Base-by-base conservation (phyloP, 192 early-diverging fungal species). In the Coemansia sp. region DNA sequence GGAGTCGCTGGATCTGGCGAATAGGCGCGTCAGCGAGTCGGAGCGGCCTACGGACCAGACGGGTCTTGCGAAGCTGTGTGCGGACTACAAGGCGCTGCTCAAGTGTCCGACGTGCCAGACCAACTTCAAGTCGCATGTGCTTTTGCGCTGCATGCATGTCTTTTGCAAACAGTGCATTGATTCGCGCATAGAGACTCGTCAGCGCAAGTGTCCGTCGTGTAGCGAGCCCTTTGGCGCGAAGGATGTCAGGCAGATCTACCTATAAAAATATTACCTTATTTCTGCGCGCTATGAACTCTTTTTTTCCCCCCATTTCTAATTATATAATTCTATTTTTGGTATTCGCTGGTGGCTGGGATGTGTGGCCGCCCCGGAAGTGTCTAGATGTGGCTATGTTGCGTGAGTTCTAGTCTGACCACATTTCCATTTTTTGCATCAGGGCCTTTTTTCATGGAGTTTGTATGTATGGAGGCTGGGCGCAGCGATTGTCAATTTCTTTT, bases 131-230 rank as follows among this genome's bases (percentile, higher is more conserved):
- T 89, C 87, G 35, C 93, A 93, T 72, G 84, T 91, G 3, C 76
- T 98, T 11, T 35, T 87, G 58, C 87, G 92, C 38, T 98, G 97
- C 78, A 96, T 96, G 95, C 97, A 98, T 70, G 92, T 91, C 14
- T 98, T 98, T 85, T 98, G 97, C 86, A 93, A 94, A 67, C 80
- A 88, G 65, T 98, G 96, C 72, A 91, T 97, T 67, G 93, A 97
- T 66, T 88, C 91, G 33, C 87, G 91, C 62, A 84, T 90, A 65
- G 91, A 92, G 49, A 94, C 92, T 0, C 88, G 97, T 6, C 95
- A 97, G 82, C 89, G 95, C 77, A 95, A 95, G 79, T 98, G 96
- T 74, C 96, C 96, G 14, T 92, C 90, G 21, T 98, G 96, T 74
- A 89, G 88, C 58, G 88, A 92, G 70, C 85, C 91, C 26, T 98